Conservation (phyloP, 129 eudicot species). For the Lactuca saligna region DNA sequence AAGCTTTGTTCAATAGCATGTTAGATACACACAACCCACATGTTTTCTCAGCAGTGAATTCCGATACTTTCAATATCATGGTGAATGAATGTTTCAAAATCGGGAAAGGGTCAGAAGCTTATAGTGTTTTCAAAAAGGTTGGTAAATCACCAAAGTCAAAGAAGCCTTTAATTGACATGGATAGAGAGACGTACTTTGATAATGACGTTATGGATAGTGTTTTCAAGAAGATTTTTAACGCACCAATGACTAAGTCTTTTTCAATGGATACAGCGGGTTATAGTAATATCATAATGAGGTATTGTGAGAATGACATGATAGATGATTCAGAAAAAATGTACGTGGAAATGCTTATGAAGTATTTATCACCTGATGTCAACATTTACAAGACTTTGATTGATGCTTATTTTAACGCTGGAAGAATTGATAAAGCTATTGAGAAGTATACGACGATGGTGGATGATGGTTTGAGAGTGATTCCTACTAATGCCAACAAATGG, state of each 20-base stretch:
- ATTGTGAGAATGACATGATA: constrained; percentile 68
- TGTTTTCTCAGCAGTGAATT: no score
- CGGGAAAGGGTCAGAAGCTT: constrained; percentile 60
- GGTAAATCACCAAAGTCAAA: constrained; percentile 66
- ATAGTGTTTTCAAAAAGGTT: constrained; percentile 57
- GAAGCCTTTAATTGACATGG: no score
- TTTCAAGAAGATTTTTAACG: no score
- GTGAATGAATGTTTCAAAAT: no score
- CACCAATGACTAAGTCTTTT: constrained; percentile 48
- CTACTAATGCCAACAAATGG: constrained; percentile 78
- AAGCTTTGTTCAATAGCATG: no score
- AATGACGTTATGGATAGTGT: no score
- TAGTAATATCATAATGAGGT: constrained; percentile 57
- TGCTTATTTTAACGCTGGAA: constrained; percentile 40
- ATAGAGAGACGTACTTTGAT: no score
- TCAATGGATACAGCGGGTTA: constrained; percentile 79
- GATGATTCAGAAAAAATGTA: constrained; percentile 78
- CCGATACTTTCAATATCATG: no score
- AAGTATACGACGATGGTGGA: constrained; percentile 77
- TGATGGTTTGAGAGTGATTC: constrained; percentile 76
- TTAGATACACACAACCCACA: no score
- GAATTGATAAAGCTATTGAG: constrained; percentile 6
- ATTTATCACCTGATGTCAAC: constrained; percentile 44
- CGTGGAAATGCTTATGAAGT: constrained; percentile 59
- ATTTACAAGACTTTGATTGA: constrained; percentile 46